phyloP scores from a whole-genome alignment of 495 filamentous ascomycete genomes.

The Neurospora terricola region DNA sequence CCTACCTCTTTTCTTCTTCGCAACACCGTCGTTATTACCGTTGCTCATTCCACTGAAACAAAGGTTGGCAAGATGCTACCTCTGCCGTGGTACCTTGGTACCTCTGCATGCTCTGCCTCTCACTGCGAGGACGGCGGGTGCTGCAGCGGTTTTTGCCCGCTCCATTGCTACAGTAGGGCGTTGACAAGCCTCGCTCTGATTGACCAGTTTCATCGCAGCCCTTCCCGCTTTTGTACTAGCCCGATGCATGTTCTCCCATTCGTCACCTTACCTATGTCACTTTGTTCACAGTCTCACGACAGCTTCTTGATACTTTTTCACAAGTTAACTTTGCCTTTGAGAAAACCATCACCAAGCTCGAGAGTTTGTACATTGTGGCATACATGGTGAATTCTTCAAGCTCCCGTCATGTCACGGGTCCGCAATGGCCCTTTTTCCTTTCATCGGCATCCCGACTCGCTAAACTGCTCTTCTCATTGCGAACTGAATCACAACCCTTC shows the following conservation, averaged over 20 bases:
- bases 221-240: slow-evolving; percentile 12
- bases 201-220: slow-evolving; percentile 13
- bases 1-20: background rate
- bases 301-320: background rate
- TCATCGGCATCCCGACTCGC: background rate
- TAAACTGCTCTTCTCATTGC: background rate
- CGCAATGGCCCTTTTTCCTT: background rate
- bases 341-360: background rate
- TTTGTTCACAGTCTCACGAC: background rate
- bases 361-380: background rate
- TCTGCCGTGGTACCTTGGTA: background rate
- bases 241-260: slow-evolving; percentile 9
- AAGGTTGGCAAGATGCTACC: background rate
- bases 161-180: slow-evolving; percentile 4
- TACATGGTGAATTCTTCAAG: background rate
- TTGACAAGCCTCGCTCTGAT: slow-evolving; percentile 18
- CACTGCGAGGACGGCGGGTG: too few species aligned
- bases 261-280: background rate
- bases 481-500: background rate
- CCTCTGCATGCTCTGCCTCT: background rate
- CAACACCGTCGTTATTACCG: background rate
- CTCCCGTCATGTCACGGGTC: background rate
- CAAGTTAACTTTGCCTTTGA: background rate
- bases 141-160: background rate
- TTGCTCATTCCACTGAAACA: background rate